Percentiles rank a stretch among this genome's conserved stretches.
phyloP scores from a whole-genome alignment of 2,329 filamentous ascomycete genomes.

The Microcyclospora pomicola region DNA sequence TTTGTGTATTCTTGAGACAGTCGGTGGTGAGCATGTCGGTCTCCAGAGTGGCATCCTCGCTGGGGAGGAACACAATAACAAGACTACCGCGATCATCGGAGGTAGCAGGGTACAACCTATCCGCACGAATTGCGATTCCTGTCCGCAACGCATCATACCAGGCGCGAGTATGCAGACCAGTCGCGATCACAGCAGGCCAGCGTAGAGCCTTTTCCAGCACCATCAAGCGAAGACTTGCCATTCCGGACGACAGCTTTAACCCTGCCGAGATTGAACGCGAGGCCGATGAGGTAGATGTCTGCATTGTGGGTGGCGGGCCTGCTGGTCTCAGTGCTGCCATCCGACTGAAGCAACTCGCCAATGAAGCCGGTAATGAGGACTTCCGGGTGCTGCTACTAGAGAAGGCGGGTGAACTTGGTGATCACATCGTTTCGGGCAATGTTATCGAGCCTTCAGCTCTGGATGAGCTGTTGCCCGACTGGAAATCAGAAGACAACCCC shows the following conservation, averaged over 20 bases:
- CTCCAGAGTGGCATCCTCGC: no score
- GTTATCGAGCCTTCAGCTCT: slow-evolving; percentile 83
- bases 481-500: slow-evolving; percentile 79
- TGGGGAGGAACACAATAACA: no score
- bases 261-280: slow-evolving; percentile 59
- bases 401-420: slow-evolving; percentile 88
- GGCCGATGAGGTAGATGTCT: slow-evolving; percentile 87
- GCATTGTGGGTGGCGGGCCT: slow-evolving; percentile 91
- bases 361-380: slow-evolving; percentile 86
- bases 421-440: slow-evolving; percentile 90
- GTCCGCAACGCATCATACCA: slow-evolving; percentile 6
- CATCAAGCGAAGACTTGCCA: slow-evolving; percentile 20
- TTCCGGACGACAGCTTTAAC: slow-evolving; percentile 28
- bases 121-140: no score
- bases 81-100: no score
- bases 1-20: no score
- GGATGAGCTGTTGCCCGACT: slow-evolving; percentile 83
- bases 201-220: slow-evolving; percentile 20
- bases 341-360: slow-evolving; percentile 86
- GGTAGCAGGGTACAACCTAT: no score
- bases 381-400: slow-evolving; percentile 87
- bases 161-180: slow-evolving; percentile 17
- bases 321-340: slow-evolving; percentile 88
- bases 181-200: slow-evolving; percentile 22
- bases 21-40: no score